A percentile compares a stretch with the other conserved stretches of the same genome.
These are phyloP conservation scores for Colletotrichum zoysiae DNA, from an alignment of 2,329 filamentous ascomycete species.

Conservation along the genomic window DNA sequence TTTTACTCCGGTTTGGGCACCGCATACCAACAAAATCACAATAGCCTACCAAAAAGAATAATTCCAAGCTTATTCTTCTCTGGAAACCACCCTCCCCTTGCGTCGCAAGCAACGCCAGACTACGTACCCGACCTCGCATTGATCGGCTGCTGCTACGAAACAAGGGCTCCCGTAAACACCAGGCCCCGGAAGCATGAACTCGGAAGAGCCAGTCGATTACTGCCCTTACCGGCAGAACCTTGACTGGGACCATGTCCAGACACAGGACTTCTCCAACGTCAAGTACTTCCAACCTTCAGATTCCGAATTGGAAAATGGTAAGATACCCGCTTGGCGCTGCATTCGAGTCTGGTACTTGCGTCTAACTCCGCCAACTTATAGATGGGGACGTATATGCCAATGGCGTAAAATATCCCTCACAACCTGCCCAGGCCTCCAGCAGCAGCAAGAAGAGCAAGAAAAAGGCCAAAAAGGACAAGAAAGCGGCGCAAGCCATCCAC, in stretches of 20 bases:
- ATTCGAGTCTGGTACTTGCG: not conserved
- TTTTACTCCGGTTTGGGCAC: constrained; percentile 38
- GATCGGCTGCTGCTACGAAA: constrained; percentile 31
- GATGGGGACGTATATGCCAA: constrained; percentile 38
- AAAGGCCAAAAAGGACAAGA: constrained; percentile 43
- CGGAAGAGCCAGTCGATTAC: constrained; percentile 52
- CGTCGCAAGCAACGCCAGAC: constrained; percentile 19
- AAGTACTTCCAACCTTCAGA: constrained; percentile 56
- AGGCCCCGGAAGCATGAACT: constrained; percentile 57
- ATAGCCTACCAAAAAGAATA: constrained; percentile 14
- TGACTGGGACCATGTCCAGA: constrained; percentile 55
- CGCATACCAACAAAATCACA: constrained; percentile 16
- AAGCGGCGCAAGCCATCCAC: constrained; percentile 13
- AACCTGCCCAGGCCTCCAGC: constrained; percentile 19
- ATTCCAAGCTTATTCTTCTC: constrained; percentile 1
- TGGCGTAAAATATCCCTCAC: constrained; percentile 30
- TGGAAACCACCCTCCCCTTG: constrained; percentile 8
- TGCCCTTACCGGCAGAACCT: constrained; percentile 56
- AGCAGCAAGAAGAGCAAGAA: constrained; percentile 42
- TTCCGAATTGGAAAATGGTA: constrained; percentile 50
- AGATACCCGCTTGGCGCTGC: constrained; percentile 4
- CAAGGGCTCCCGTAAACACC: constrained; percentile 35
- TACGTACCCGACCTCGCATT: constrained; percentile 30
- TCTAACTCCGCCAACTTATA: constrained; percentile 11
- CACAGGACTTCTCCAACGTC: constrained; percentile 58